Evolutionary conservation across 495 filamentous ascomycete genomes (phyloP).

Genomic region (Aspergillus campestris): DNA sequence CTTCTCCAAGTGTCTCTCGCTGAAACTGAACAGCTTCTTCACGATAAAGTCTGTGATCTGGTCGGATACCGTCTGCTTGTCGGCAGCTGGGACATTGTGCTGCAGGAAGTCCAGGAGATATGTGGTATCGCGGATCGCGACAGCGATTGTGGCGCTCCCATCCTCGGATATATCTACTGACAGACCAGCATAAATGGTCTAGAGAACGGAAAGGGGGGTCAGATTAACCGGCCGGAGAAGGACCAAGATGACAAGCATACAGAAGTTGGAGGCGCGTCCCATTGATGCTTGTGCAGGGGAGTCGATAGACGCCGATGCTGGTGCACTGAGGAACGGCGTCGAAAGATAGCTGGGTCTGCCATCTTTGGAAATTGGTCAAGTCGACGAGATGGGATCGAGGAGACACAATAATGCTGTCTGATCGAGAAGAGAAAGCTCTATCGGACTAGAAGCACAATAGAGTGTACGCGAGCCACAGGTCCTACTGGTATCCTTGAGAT

Average conservation of each 20-base stretch:
- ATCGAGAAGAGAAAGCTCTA: too few species aligned
- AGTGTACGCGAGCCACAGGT: too few species aligned
- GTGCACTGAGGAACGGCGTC: constrained; percentile 25
- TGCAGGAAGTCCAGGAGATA: constrained; percentile 73
- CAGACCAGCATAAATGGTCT: constrained; percentile 60
- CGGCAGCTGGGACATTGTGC: constrained; percentile 29
- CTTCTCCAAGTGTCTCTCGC: constrained; percentile 55
- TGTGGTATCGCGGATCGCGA: constrained; percentile 68
- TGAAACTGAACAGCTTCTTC: constrained; percentile 44
- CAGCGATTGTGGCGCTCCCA: constrained; percentile 45
- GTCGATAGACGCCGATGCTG: constrained; percentile 24
- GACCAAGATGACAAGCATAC: constrained; percentile 7
- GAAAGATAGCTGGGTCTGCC: constrained; percentile 6
- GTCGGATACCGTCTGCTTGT: constrained; percentile 18
- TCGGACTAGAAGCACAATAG: too few species aligned
- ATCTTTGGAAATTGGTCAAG: too few species aligned
- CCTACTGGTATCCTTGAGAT: too few species aligned
- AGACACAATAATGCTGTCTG: too few species aligned
- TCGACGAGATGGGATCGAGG: background rate
- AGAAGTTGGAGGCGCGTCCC: constrained; percentile 15
- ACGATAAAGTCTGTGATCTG: constrained; percentile 49
- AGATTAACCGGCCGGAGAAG: background rate
- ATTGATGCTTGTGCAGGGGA: constrained; percentile 17
- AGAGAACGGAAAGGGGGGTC: background rate
- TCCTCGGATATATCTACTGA: constrained; percentile 44